phyloP scores from a whole-genome alignment of 2,329 filamentous ascomycete species.

The Emmonsiellopsis sp. region DNA sequence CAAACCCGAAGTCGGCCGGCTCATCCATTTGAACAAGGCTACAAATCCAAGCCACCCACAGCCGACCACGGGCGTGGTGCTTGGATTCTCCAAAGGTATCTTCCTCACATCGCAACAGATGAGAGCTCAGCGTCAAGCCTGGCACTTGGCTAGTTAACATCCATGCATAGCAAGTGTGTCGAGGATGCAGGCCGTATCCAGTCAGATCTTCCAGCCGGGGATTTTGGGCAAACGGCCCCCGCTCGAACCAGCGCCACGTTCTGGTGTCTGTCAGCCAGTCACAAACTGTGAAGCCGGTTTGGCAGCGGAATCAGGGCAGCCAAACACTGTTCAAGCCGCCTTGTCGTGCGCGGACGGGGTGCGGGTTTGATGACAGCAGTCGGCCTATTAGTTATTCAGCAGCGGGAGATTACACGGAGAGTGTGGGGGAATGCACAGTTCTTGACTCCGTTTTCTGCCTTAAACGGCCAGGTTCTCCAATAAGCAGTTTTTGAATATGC shows the following conservation, averaged over 20 bases:
- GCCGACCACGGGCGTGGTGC: background rate
- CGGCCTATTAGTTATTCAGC: background rate
- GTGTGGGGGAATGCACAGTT: background rate
- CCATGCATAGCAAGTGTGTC: background rate
- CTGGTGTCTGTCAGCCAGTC: background rate
- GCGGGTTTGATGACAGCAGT: background rate
- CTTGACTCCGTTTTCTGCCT: background rate
- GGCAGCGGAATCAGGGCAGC: background rate
- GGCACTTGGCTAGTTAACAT: background rate
- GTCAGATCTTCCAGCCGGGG: background rate
- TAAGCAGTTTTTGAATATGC: background rate
- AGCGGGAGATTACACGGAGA: background rate
- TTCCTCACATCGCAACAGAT: background rate
- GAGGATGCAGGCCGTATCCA: background rate
- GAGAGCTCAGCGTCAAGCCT: background rate
- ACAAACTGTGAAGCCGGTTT: background rate
- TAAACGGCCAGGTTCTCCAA: background rate
- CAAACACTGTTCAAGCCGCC: background rate
- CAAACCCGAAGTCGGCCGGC: background rate
- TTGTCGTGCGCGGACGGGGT: background rate
- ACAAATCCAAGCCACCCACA: slow-evolving; percentile 1
- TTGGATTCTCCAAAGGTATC: background rate
- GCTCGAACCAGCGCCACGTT: background rate
- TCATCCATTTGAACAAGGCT: background rate
- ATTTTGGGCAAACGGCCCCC: background rate